These are phyloP conservation scores for Calcarisporium arbuscula DNA, from an alignment of 2,329 filamentous ascomycete genomes.

Conservation along the genomic window DNA sequence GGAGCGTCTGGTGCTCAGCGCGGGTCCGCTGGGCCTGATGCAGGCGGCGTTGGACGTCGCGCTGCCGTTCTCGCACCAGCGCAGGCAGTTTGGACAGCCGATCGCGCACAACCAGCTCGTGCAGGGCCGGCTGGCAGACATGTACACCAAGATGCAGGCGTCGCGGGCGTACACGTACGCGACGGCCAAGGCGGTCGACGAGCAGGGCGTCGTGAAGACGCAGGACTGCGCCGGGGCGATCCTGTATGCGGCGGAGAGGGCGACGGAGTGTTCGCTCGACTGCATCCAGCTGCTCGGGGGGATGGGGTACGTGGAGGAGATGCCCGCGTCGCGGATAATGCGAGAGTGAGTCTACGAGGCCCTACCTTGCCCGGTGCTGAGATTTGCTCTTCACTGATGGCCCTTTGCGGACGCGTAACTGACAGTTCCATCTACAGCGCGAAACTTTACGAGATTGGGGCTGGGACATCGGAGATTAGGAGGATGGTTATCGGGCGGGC, in stretches of 20 bases:
- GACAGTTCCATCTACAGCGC: slow-evolving; percentile 37
- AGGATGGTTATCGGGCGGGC: slow-evolving; percentile 90
- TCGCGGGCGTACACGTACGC: slow-evolving; percentile 81
- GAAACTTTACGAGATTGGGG: slow-evolving; percentile 91
- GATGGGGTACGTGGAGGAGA: slow-evolving; percentile 94
- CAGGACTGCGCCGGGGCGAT: slow-evolving; percentile 95
- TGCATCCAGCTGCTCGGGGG: slow-evolving; percentile 89
- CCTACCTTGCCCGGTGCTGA: no score
- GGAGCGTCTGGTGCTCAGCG: slow-evolving; percentile 84
- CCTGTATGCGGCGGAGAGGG: slow-evolving; percentile 84
- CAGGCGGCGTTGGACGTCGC: slow-evolving; percentile 80
- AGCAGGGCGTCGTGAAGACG: slow-evolving; percentile 65
- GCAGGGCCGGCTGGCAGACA: slow-evolving; percentile 89
- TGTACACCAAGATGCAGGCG: slow-evolving; percentile 91
- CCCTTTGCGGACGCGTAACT: slow-evolving; percentile 12
- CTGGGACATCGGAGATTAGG: slow-evolving; percentile 89
- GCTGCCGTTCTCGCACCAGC: slow-evolving; percentile 81
- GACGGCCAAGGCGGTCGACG: slow-evolving; percentile 75
- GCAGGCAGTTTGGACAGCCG: slow-evolving; percentile 80
- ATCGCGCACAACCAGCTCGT: slow-evolving; percentile 91
- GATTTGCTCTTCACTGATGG: slow-evolving; percentile 1
- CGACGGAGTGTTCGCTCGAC: slow-evolving; percentile 80
- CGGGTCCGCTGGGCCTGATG: slow-evolving; percentile 91
- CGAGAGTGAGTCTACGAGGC: slow-evolving; percentile 57
- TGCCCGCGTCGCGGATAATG: slow-evolving; percentile 79